These are phyloP conservation scores for Mycosphaerelloides madeirae DNA, from an alignment of 2,329 filamentous ascomycete species.

Conservation along the genomic window DNA sequence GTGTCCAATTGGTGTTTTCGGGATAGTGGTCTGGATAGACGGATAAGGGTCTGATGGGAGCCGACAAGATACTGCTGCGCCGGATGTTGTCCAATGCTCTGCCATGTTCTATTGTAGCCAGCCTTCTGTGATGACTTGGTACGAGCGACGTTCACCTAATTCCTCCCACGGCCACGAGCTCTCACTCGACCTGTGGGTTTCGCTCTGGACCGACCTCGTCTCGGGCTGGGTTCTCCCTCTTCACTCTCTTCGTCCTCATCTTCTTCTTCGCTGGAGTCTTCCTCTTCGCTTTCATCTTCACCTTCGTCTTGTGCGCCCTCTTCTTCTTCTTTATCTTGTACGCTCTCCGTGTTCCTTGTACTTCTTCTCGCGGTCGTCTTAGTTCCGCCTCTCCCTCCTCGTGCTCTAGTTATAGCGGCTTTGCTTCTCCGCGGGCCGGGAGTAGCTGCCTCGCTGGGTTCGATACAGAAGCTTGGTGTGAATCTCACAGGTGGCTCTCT, in stretches of 20 bases:
- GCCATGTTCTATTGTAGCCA: too few relatives aligned
- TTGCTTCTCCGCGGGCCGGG: slow-evolving; percentile 16
- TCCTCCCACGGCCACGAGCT: slow-evolving; percentile 1
- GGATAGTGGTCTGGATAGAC: too few relatives aligned
- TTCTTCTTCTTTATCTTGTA: slow-evolving; percentile 23
- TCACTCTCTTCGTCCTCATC: slow-evolving; percentile 19
- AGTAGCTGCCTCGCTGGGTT: slow-evolving; percentile 23
- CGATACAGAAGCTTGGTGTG: slow-evolving; percentile 30
- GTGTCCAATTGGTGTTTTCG: too few relatives aligned
- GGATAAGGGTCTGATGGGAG: too few relatives aligned
- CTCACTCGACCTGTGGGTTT: slow-evolving; percentile 1
- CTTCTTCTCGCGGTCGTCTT: slow-evolving; percentile 18
- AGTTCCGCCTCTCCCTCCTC: slow-evolving; percentile 14
- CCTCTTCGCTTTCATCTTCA: slow-evolving; percentile 21
- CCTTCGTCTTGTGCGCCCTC: slow-evolving; percentile 24
- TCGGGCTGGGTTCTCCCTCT: slow-evolving; percentile 13
- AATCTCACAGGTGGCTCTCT: slow-evolving; percentile 31
- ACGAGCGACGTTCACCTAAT: slow-evolving; percentile 3
- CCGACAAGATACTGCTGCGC: too few relatives aligned
- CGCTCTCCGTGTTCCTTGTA: slow-evolving; percentile 26
- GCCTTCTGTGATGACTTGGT: too few relatives aligned
- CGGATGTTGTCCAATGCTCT: too few relatives aligned
- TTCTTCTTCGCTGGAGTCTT: slow-evolving; percentile 19
- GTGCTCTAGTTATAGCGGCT: slow-evolving; percentile 10
- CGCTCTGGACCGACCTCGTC: slow-evolving; percentile 2